Base-by-base conservation (phyloP, 2,329 filamentous ascomycete species). In the Diaporthe batatas region DNA sequence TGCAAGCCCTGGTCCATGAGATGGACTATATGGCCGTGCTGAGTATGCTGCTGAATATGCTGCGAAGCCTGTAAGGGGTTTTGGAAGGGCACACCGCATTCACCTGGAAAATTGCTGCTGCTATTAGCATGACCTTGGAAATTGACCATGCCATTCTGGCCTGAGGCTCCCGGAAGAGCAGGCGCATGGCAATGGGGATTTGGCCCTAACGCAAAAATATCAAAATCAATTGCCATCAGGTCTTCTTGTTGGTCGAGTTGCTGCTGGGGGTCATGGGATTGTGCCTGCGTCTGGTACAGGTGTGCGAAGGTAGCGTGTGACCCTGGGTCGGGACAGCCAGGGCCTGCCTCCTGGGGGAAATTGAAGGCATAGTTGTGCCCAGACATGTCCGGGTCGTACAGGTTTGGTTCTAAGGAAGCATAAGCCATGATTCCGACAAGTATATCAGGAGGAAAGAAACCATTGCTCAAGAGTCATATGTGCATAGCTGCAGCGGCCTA, bases 381-480 rank as follows among this genome's bases (percentile, higher is more conserved):
- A 21, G 32, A 47, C 47, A 53, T 18, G 32, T 79, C 72, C 29
- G 76, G 77, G 39, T 21, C 62, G 32, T 53, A 67, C n/a, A 67
- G n/a, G 6, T 39, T 21, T n/a, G 47, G 7, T 39, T 67, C 62
- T 67, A 51, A 25, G 47, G 23, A 53, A 53, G 16, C 2, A n/a
- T 67, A 53, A 67, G 62, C 32, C 11, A 36, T 29, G 2, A 25
- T 23, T 18, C 44, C 8, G 42, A 65, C 11, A n/a, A 18, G 12
- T 11, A 34, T 34, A 29, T 21, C 42, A 36, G 23, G 18, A 32
- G 29, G 23, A 42, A 23, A n/a, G 29, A 3, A 16, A 49, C 1
- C 34, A 2, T 49, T 18, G 21, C 23, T 21, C 23, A 51, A 59
- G 12, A 10, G 34, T 34, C 14, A 18, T 18, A 23, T 49, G 14